phyloP scores from a whole-genome alignment of 148 eudicot genomes.

The Nepenthes gracilis region DNA sequence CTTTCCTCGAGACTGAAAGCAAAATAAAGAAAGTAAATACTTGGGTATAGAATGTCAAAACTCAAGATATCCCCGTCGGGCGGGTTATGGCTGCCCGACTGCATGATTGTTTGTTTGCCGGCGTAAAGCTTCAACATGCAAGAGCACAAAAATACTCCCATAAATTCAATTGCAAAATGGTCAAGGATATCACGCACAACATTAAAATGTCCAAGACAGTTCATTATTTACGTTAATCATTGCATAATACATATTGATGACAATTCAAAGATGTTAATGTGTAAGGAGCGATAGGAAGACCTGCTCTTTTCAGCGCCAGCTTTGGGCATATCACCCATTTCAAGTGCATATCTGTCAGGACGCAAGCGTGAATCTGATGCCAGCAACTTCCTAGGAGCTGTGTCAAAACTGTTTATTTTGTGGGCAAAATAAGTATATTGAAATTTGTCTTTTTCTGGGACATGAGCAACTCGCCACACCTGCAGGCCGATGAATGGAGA shows the following conservation, averaged over 20 bases:
- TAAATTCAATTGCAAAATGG: too few relatives aligned
- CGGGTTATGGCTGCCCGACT: too few relatives aligned
- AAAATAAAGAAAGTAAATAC: neutral
- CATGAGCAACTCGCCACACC: constrained; percentile 61
- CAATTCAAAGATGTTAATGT: neutral
- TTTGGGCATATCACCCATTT: constrained; percentile 56
- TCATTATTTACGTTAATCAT: neutral
- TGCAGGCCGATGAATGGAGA: constrained; percentile 11
- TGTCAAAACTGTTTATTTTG: constrained; percentile 62
- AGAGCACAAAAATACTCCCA: too few relatives aligned
- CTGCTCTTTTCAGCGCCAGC: constrained; percentile 72
- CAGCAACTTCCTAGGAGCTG: constrained; percentile 63
- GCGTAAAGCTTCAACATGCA: too few relatives aligned
- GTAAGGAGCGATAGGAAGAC: constrained; percentile 9
- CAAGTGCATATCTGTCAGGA: constrained; percentile 74
- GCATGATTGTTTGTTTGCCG: too few relatives aligned
- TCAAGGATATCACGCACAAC: too few relatives aligned
- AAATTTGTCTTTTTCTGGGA: constrained; percentile 51
- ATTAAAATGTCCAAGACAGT: too few relatives aligned
- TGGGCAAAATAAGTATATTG: constrained; percentile 72
- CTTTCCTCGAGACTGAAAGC: constrained; percentile 55
- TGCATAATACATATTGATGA: neutral
- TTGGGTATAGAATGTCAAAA: too few relatives aligned
- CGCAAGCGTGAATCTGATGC: constrained; percentile 78
- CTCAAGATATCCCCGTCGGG: too few relatives aligned